A percentile compares a stretch with the other conserved stretches of the same genome.
These are phyloP conservation scores for Penicillium subrubescens DNA, from an alignment of 495 filamentous ascomycete genomes.

Conservation along the genomic window DNA sequence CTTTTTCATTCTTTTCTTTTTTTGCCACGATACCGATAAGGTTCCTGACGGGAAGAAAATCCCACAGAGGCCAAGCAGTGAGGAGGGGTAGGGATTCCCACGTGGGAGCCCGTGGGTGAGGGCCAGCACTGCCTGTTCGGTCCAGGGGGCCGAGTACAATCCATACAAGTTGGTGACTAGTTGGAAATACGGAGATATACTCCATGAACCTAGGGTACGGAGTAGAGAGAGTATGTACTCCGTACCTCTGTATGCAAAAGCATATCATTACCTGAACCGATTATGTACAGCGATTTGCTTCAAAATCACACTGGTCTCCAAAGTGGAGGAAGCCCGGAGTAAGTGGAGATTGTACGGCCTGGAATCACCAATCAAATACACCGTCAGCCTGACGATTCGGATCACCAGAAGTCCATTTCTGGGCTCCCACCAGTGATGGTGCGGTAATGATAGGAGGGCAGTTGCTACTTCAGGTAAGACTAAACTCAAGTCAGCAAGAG, in stretches of 20 bases:
- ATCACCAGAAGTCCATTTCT: not conserved
- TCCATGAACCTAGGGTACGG: not conserved
- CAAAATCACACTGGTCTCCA: not conserved
- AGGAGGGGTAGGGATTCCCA: slow-evolving; percentile 21
- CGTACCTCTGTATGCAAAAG: not conserved
- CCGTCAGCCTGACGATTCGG: slow-evolving; percentile 8
- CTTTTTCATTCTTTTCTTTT: not conserved
- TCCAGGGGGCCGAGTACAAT: slow-evolving; percentile 11
- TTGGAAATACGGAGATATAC: not conserved
- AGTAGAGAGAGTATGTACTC: not conserved
- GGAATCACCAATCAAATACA: not conserved
- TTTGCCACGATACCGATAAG: slow-evolving; percentile 17
- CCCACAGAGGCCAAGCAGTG: not conserved
- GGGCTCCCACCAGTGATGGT: not conserved
- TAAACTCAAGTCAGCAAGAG: slow-evolving; percentile 7
- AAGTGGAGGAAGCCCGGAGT: slow-evolving; percentile 13
- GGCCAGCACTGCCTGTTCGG: slow-evolving; percentile 16
- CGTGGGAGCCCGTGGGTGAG: slow-evolving; percentile 15
- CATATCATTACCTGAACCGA: not conserved
- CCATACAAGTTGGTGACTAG: not conserved
- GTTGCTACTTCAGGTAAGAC: slow-evolving; percentile 7
- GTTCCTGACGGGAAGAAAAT: slow-evolving; percentile 16
- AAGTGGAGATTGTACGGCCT: slow-evolving; percentile 3
- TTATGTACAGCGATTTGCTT: not conserved
- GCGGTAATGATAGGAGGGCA: not conserved